Evolutionary conservation across 116 monocot species (phyloP).

Genomic region (Dioscorea cayenensis): DNA sequence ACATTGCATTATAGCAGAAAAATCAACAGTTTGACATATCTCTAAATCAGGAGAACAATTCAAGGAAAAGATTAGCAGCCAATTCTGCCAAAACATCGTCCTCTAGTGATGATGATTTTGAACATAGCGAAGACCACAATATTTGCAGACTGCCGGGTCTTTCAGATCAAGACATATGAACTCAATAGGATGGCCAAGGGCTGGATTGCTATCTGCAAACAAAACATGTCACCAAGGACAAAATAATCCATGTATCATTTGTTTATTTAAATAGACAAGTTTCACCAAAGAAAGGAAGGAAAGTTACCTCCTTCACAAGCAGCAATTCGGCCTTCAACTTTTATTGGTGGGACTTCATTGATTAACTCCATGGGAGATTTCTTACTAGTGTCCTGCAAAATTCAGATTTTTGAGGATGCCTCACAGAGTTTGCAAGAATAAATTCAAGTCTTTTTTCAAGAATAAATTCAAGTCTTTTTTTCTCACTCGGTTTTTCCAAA

Average conservation of each 20-base stretch:
- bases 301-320: slow-evolving; percentile 74
- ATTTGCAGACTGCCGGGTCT: slow-evolving; percentile 85
- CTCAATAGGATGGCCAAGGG: slow-evolving; percentile 93
- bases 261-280: background rate
- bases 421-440: too few relatives aligned
- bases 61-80: too few relatives aligned
- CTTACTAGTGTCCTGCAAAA: background rate
- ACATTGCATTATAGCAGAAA: too few relatives aligned
- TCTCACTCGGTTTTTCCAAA: too few relatives aligned
- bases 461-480: too few relatives aligned
- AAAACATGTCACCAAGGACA: background rate
- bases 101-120: slow-evolving; percentile 40
- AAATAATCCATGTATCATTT: too few relatives aligned
- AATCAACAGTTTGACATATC: too few relatives aligned
- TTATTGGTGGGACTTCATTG: slow-evolving; percentile 95
- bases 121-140: slow-evolving; percentile 82
- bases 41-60: too few relatives aligned
- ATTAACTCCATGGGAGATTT: slow-evolving; percentile 68
- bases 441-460: too few relatives aligned
- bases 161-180: slow-evolving; percentile 81
- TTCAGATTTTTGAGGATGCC: too few relatives aligned
- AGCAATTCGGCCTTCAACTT: slow-evolving; percentile 76
- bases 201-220: slow-evolving; percentile 47
- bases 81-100: background rate
- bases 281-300: background rate